These are phyloP conservation scores for Erucastrum elatum DNA, from an alignment of 345 rosid genomes.

Conservation along the genomic window DNA sequence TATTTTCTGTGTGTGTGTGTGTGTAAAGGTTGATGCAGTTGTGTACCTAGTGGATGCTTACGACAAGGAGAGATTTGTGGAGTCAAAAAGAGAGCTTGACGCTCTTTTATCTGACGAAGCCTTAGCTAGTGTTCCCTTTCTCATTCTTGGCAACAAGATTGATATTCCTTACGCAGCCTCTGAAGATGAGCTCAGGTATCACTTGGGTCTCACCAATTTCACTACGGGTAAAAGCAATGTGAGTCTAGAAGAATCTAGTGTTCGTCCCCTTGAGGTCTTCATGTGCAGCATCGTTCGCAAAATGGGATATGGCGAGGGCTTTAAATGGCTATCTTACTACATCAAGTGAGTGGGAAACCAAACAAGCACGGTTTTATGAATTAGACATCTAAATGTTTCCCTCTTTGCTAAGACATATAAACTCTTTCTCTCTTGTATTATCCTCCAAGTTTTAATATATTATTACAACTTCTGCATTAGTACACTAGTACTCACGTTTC, in stretches of 20 bases:
- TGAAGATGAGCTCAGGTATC: constrained; percentile 63
- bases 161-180: constrained; percentile 79
- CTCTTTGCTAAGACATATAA: not conserved
- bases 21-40: constrained; percentile 72
- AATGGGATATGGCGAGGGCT: constrained; percentile 87
- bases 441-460: constrained; percentile 7
- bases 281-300: constrained; percentile 87
- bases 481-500: not conserved
- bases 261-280: constrained; percentile 74
- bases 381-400: not conserved
- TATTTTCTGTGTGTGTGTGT: not conserved
- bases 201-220: constrained; percentile 68
- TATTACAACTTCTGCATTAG: not conserved
- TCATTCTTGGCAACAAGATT: constrained; percentile 76
- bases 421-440: constrained; percentile 13
- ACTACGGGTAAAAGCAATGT: constrained; percentile 75
- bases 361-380: constrained; percentile 7
- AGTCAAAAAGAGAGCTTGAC: constrained; percentile 68
- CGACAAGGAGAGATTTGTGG: constrained; percentile 72
- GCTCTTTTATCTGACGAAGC: constrained; percentile 72
- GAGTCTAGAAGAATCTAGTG: constrained; percentile 43
- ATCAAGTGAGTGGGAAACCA: constrained; percentile 46
- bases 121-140: constrained; percentile 60
- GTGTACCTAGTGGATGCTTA: constrained; percentile 73
- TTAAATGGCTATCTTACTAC: constrained; percentile 74